Base-by-base conservation (phyloP, 2,329 filamentous ascomycete genomes). In the Trichoderma sp. region DNA sequence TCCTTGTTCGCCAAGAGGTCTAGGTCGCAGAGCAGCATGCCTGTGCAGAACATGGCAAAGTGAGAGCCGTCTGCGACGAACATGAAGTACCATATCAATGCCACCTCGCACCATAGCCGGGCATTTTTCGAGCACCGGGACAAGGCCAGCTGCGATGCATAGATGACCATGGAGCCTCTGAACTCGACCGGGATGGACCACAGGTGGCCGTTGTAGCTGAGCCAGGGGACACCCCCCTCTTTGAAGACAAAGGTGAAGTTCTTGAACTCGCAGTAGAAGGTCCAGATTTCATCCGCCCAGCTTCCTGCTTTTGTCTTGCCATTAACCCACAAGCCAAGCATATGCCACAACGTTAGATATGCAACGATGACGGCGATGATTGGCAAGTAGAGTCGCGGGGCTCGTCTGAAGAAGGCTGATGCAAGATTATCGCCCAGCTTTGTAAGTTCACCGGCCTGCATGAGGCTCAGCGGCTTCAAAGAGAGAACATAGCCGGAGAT, bases 241-340 rank as follows among this genome's bases (percentile, higher is more conserved):
- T 86, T 85, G 78, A 87, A 91, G 49, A 90, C 76, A 75, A 89
- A 91, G 77, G 85, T 91, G 79, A 89, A 91, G 76, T 90, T 90
- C 75, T 91, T 91, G 75, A 87, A 81, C 75, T 91, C 87, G 70
- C 76, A 69, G 71, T 85, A 85, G 73, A 83, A 81, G 6, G 76
- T 72, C 79, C 83, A 86, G 1, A 87, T 70, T 72, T 89, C 87
- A 13, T 82, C 83, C 8, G 75, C 70, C 73, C 83, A 83, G 37
- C 72, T 85, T 5, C 71, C 71, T 69, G 84, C 77, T 13, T 78
- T 76, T 16, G 79, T 76, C 26, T 77, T 77, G 14, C 81, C 78
- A 7, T 80, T 69, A 7, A 79, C 78, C 76, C 80, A 83, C 67
- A 86, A 79, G 6, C 82, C 83, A 46, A 88, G 82, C 0, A 85